A percentile compares a stretch with the other conserved stretches of the same genome.
Evolutionary conservation across 148 eudicot species (phyloP).

Genomic region (Rhododendron henanense): DNA sequence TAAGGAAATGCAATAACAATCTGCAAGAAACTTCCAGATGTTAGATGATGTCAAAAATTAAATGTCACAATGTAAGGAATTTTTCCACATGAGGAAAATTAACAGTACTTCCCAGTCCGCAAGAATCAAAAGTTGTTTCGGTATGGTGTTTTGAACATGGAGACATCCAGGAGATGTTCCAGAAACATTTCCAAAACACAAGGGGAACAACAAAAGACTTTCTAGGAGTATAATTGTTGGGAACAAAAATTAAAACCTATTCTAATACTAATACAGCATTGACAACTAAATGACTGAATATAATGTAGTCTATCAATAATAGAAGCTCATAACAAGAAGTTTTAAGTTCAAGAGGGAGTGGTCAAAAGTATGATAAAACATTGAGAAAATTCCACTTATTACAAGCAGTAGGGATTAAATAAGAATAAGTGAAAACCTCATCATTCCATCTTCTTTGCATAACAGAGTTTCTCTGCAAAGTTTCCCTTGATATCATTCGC

Average conservation of each 20-base stretch:
- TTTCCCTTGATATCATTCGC: constrained; percentile 73
- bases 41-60: constrained; percentile 5
- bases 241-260: background rate
- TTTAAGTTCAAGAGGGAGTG: background rate
- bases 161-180: background rate
- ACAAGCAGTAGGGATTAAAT: background rate
- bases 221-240: background rate
- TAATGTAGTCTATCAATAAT: background rate
- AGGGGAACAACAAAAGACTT: background rate
- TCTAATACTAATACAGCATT: background rate
- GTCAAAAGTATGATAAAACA: background rate
- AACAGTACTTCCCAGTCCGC: background rate
- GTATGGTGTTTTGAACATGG: background rate
- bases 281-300: background rate
- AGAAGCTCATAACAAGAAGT: background rate
- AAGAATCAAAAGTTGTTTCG: background rate
- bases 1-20: constrained; percentile 81
- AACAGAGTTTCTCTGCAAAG: constrained; percentile 63
- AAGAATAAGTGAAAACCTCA: constrained; percentile 32
- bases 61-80: background rate
- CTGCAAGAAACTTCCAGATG: constrained; percentile 36
- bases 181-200: background rate
- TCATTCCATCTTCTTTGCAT: constrained; percentile 52
- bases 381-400: background rate
- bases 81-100: background rate